Evolutionary conservation across 2,329 filamentous ascomycete genomes (phyloP).

Genomic region (Aspergillus spinulosporus): DNA sequence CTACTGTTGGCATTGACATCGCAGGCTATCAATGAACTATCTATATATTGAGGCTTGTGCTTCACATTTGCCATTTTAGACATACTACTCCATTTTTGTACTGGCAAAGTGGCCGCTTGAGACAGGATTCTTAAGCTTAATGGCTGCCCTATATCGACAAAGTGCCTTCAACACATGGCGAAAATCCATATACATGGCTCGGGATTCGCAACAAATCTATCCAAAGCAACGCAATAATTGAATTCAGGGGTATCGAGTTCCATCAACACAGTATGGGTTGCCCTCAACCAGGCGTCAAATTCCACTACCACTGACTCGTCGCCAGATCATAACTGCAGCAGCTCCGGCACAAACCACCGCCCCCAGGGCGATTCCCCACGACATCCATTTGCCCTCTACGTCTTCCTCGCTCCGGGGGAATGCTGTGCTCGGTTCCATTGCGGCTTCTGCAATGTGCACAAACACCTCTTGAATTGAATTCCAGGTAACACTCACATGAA

Average conservation of each 20-base stretch:
- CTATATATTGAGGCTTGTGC: too few species aligned
- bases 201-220: constrained; percentile 8
- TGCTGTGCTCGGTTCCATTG: constrained; percentile 81
- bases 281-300: constrained; percentile 18
- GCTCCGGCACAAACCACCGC: constrained; percentile 63
- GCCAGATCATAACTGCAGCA: constrained; percentile 63
- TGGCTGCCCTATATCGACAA: not conserved
- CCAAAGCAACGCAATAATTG: constrained; percentile 9
- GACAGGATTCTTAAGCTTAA: not conserved
- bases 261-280: not conserved
- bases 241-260: constrained; percentile 14
- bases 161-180: not conserved
- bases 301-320: constrained; percentile 45
- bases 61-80: too few species aligned
- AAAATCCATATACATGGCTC: not conserved
- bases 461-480: constrained; percentile 91
- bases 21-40: not conserved
- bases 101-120: not conserved
- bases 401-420: constrained; percentile 91
- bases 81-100: too few species aligned
- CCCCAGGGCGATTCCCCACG: constrained; percentile 80
- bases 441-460: constrained; percentile 84
- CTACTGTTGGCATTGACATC: constrained; percentile 2
- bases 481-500: constrained; percentile 96
- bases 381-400: constrained; percentile 71